These are phyloP conservation scores for Auricularia cornea DNA, from an alignment of 768 basidiomycete species.

Conservation along the genomic window DNA sequence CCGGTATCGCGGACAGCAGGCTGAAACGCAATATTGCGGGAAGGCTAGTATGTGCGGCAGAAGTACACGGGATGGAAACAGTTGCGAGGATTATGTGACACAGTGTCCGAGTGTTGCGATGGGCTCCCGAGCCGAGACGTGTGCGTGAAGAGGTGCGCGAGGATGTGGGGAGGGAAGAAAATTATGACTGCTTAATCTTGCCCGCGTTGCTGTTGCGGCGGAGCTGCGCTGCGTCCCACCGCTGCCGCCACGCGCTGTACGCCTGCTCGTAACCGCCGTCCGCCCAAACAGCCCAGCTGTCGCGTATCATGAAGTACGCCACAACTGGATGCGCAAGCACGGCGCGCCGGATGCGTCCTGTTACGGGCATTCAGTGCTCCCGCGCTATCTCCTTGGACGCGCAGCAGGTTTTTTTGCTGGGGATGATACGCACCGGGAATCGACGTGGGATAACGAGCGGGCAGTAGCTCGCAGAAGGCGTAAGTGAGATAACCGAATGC, in stretches of 20 bases:
- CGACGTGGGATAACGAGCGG: conserved; percentile 44
- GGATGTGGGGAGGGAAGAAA: neutral
- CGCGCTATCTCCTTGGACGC: neutral
- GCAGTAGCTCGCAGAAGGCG: conserved; percentile 47
- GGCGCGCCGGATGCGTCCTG: conserved; percentile 41
- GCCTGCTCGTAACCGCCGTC: conserved; percentile 72
- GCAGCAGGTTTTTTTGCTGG: no score
- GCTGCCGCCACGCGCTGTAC: conserved; percentile 50
- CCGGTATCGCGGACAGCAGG: no score
- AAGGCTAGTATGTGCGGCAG: no score
- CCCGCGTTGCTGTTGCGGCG: neutral
- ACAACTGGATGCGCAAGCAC: conserved; percentile 51
- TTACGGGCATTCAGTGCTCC: conserved; percentile 8
- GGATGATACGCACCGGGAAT: conserved; percentile 7
- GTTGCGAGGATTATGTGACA: no score
- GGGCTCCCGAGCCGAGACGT: neutral
- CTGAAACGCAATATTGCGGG: no score
- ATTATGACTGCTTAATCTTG: neutral
- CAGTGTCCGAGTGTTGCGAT: no score
- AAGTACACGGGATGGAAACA: no score
- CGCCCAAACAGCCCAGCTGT: conserved; percentile 74
- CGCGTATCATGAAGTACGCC: conserved; percentile 61
- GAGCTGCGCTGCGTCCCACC: conserved; percentile 5
- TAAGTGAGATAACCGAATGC: conserved; percentile 49
- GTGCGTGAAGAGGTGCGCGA: neutral